Percentiles rank a stretch among this genome's conserved stretches.
Conservation (phyloP, 2,329 filamentous ascomycete species). For the Aureobasidium sp. region DNA sequence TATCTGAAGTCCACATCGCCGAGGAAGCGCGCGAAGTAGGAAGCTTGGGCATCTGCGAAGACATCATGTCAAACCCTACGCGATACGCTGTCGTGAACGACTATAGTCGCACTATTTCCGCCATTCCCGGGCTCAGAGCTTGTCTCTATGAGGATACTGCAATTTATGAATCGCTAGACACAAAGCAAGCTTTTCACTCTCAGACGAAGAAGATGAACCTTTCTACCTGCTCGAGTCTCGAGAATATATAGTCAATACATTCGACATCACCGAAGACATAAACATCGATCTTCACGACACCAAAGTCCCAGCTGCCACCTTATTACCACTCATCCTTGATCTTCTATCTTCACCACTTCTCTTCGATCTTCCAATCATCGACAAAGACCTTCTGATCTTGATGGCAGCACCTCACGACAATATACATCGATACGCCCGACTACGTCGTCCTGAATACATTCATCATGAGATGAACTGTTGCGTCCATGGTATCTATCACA, state of each 20-base stretch:
- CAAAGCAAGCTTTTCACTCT: conserved; percentile 23
- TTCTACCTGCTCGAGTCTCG: background rate
- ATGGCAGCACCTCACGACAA: conserved; percentile 45
- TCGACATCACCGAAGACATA: conserved; percentile 39
- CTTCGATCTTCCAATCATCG: conserved; percentile 37
- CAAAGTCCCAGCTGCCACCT: background rate
- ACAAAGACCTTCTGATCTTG: conserved; percentile 45
- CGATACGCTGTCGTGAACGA: conserved; percentile 45
- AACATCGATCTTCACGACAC: conserved; percentile 26
- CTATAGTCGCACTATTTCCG: conserved; percentile 32
- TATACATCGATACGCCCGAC: conserved; percentile 43
- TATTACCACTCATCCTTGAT: conserved; percentile 11
- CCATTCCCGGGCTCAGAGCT: conserved; percentile 18
- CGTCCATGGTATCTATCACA: conserved; percentile 42
- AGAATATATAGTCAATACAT: conserved; percentile 24
- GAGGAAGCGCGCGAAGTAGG: conserved; percentile 44
- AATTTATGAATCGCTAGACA: conserved; percentile 32
- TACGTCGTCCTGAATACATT: conserved; percentile 35
- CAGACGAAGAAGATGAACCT: background rate
- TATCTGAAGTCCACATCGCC: conserved; percentile 45
- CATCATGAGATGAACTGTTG: conserved; percentile 32
- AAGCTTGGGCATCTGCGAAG: conserved; percentile 23
- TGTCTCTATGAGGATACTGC: conserved; percentile 42
- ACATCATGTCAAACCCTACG: conserved; percentile 33
- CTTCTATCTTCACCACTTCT: conserved; percentile 35